Evolutionary conservation across 257 asterid genomes (phyloP).

Genomic region (Paulownia fortunei): DNA sequence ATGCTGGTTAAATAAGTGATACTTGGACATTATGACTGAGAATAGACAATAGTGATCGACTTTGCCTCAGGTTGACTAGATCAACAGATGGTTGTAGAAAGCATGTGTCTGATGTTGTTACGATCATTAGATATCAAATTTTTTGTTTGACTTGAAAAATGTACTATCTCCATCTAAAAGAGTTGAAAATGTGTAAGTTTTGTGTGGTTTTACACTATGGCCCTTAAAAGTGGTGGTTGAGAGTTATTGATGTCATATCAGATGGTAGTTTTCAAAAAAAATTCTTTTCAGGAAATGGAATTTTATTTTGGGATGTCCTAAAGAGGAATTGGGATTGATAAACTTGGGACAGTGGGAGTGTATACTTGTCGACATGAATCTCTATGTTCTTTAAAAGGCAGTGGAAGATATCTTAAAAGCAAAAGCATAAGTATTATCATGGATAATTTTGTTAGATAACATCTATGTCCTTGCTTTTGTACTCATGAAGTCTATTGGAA

Average conservation of each 20-base stretch:
- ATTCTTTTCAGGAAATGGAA: not conserved
- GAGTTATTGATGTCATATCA: not conserved
- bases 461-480: not conserved
- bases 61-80: not conserved
- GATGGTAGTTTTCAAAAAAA: not conserved
- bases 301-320: not conserved
- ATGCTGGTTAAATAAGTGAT: conserved; percentile 18
- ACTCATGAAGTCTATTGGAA: conserved; percentile 7
- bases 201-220: not conserved
- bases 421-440: not conserved
- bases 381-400: not conserved
- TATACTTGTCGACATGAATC: not conserved
- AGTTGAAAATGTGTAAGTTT: not conserved
- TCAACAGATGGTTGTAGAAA: not conserved
- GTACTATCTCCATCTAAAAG: not conserved
- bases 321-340: not conserved
- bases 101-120: not conserved
- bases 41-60: not conserved
- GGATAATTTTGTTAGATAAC: not conserved
- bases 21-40: not conserved
- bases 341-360: not conserved
- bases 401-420: not conserved
- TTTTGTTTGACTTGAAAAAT: not conserved
- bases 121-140: not conserved
- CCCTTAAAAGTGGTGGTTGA: not conserved